Conservation (phyloP, 768 basidiomycete species). For the Suillus subaureus region DNA sequence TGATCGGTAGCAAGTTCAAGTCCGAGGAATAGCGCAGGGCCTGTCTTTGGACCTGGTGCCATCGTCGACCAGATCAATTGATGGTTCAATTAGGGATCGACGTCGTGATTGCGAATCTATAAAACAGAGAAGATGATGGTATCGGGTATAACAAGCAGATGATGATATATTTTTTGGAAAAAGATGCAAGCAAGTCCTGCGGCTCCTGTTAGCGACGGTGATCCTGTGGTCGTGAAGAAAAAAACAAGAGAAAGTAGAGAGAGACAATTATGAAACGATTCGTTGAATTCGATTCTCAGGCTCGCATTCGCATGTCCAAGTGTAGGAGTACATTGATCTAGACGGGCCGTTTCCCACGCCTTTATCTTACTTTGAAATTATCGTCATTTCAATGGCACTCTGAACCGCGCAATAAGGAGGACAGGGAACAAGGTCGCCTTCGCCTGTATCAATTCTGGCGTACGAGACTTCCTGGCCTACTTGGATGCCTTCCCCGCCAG, state of each 20-base stretch:
- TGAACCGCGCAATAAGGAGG: too few species aligned
- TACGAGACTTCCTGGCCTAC: too few species aligned
- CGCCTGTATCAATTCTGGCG: too few species aligned
- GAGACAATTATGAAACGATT: slow-evolving; percentile 18
- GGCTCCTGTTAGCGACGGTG: slow-evolving; percentile 11
- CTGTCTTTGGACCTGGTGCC: slow-evolving; percentile 41
- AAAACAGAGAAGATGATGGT: slow-evolving; percentile 24
- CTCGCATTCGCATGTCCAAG: slow-evolving; percentile 9
- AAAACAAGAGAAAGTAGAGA: slow-evolving; percentile 14
- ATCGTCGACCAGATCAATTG: slow-evolving; percentile 20
- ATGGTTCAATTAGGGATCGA: slow-evolving; percentile 10
- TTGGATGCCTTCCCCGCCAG: too few species aligned
- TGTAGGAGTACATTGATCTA: slow-evolving; percentile 21
- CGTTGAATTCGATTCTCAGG: slow-evolving; percentile 19
- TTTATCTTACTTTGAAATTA: not conserved
- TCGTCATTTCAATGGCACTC: too few species aligned
- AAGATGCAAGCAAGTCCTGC: slow-evolving; percentile 6
- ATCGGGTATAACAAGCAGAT: slow-evolving; percentile 30
- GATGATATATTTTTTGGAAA: slow-evolving; percentile 3
- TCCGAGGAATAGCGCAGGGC: slow-evolving; percentile 73
- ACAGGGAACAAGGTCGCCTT: too few species aligned
- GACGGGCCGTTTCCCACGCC: slow-evolving; percentile 33
- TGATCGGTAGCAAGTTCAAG: slow-evolving; percentile 87
- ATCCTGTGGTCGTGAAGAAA: slow-evolving; percentile 31
- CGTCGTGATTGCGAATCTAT: slow-evolving; percentile 18